A percentile compares a stretch with the other conserved stretches of the same genome.
Evolutionary conservation across 2,329 filamentous ascomycete species (phyloP).

Genomic region (Boeremia exigua): DNA sequence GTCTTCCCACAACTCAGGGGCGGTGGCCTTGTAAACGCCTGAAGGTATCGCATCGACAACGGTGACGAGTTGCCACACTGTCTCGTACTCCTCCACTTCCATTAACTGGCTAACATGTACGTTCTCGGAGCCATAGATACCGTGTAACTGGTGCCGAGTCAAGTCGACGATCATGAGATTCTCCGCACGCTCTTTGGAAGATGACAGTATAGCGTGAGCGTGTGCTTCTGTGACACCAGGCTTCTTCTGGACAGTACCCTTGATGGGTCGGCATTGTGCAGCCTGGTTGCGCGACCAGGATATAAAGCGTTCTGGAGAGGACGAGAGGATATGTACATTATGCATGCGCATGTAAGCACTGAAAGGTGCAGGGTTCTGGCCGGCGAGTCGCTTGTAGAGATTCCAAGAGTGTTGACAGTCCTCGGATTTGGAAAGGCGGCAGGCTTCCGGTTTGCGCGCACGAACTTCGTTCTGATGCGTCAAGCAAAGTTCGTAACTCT

Average conservation of each 20-base stretch:
- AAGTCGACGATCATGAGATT: slow-evolving; percentile 98
- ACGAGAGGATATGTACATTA: slow-evolving; percentile 72
- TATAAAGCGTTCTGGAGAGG: slow-evolving; percentile 89
- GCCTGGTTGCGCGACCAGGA: slow-evolving; percentile 66
- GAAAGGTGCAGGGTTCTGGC: slow-evolving; percentile 81
- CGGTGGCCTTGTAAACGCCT: slow-evolving; percentile 31
- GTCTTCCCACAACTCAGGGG: slow-evolving; percentile 42
- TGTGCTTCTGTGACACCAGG: slow-evolving; percentile 70
- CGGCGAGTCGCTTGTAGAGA: slow-evolving; percentile 73
- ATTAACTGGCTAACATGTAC: slow-evolving; percentile 81
- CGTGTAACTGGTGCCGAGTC: slow-evolving; percentile 90
- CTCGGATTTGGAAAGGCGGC: slow-evolving; percentile 39
- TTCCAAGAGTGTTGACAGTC: slow-evolving; percentile 61
- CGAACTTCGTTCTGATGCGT: slow-evolving; percentile 75
- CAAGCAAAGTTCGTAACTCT: slow-evolving; percentile 86
- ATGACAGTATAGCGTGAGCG: slow-evolving; percentile 74
- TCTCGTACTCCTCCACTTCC: slow-evolving; percentile 87
- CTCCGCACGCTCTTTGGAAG: slow-evolving; percentile 90
- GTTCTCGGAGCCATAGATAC: slow-evolving; percentile 76
- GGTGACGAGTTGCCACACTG: slow-evolving; percentile 89
- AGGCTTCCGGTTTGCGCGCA: slow-evolving; percentile 30
- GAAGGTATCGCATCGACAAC: slow-evolving; percentile 71
- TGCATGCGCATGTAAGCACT: slow-evolving; percentile 77
- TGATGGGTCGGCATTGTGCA: slow-evolving; percentile 90
- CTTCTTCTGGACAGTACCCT: slow-evolving; percentile 89